Conservation (phyloP, 2,329 filamentous ascomycete genomes). For the Colletotrichum agaves region DNA sequence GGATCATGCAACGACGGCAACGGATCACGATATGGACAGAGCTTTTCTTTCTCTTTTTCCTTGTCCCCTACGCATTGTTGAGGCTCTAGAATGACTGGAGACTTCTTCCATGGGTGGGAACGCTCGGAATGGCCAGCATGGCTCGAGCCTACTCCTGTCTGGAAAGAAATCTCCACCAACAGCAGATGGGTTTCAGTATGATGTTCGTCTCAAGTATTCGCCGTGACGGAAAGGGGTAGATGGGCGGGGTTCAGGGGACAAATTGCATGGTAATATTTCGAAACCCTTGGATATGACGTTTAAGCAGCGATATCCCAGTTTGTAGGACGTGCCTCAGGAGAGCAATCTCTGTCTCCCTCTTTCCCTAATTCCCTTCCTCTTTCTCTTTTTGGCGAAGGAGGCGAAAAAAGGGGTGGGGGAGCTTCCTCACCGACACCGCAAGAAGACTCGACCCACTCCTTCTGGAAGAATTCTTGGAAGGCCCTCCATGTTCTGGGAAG, state of each 20-base stretch:
- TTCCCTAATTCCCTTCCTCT: too few species aligned
- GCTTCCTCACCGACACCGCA: conserved; percentile 1
- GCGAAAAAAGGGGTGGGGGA: neutral
- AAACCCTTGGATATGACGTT: neutral
- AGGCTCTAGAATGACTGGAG: conserved; percentile 18
- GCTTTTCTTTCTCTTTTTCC: neutral
- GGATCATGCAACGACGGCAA: neutral
- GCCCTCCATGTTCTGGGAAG: neutral
- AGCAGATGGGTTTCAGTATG: conserved; percentile 29
- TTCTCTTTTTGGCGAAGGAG: neutral
- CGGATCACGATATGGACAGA: neutral
- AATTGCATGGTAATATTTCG: neutral
- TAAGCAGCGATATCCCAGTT: conserved; percentile 25
- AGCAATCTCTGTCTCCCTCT: neutral
- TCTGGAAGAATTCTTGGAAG: conserved; percentile 1
- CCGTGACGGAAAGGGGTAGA: neutral
- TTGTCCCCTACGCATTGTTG: neutral
- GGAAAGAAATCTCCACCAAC: conserved; percentile 10
- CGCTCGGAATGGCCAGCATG: conserved; percentile 7
- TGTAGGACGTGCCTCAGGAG: neutral
- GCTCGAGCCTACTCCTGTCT: neutral
- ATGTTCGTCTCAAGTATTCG: conserved; percentile 29
- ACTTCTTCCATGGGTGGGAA: neutral
- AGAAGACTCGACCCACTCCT: neutral
- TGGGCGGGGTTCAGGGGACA: neutral